Base-by-base conservation (phyloP, 148 eudicot species). In the Camellia granthamiana region DNA sequence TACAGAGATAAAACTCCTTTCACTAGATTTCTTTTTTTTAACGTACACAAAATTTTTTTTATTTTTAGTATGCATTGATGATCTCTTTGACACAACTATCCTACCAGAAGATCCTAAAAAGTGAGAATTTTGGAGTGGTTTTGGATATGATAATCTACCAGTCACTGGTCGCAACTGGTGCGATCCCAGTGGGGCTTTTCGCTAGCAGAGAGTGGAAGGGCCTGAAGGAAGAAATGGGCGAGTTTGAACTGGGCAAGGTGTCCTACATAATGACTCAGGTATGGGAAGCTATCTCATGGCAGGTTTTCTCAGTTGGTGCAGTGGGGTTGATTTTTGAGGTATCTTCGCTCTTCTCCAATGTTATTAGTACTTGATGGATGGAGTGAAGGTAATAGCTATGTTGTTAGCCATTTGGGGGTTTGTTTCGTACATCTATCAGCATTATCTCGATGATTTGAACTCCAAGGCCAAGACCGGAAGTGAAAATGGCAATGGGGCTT, bases 381-480 rank as follows among this genome's bases (percentile, higher is more conserved):
- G 97, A 0, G 68, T 87, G 46, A 90, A 90, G 82, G 87, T 74
- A 9, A 69, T 88, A n/a, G 70, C 97, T 10, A 81, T 92, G 92
- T 30, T 88, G 55, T 80, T 92, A 85, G 92, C 93, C 9, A 19
- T 87, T n/a, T 92, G 93, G 93, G 97, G 93, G 5, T 89, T 90
- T 47, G 77, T 68, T 81, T 92, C 97, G 2, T 92, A 89, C 78
- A 65, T 83, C 11, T 92, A 92, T 66, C 92, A 88, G 73, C 88
- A 88, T 72, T 88, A 90, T 77, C 75, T 89, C 18, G 86, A 85
- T 56, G 81, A 84, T 58, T 67, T 60, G 70, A 66, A 81, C 69
- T 49, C 54, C n/a, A 83, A 78, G 80, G 38, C 19, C 63, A 11
- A 63, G 44, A 68, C 19, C n/a, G 76, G 21, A 18, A 63, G 43